Conservation (phyloP, 257 asterid genomes). For the Nicotiana otophora region DNA sequence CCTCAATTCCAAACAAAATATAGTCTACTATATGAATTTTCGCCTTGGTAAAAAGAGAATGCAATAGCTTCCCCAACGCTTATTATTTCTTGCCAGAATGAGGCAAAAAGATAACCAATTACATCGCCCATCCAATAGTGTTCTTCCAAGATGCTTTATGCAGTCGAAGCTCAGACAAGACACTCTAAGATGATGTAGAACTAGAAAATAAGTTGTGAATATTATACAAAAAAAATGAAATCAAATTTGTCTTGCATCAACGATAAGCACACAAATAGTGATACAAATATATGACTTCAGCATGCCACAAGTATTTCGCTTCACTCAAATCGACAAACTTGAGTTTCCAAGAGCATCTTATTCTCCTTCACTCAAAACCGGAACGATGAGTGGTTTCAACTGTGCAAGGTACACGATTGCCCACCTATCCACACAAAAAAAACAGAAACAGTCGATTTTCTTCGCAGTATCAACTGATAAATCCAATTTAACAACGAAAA, state of each 20-base stretch:
- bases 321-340: conserved; percentile 1
- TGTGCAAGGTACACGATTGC: conserved; percentile 87
- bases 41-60: not conserved
- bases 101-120: not conserved
- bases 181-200: not conserved
- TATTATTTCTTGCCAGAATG: not conserved
- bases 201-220: not conserved
- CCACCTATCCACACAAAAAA: conserved; percentile 50
- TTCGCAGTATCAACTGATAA: not conserved
- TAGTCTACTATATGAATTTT: not conserved
- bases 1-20: not conserved
- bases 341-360: not conserved
- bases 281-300: conserved; percentile 15
- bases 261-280: conserved; percentile 2
- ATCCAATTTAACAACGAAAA: not conserved
- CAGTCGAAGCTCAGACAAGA: no score
- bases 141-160: no score
- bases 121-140: not conserved
- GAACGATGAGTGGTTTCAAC: conserved; percentile 90
- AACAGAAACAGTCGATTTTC: conserved; percentile 9
- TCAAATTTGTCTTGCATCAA: not conserved
- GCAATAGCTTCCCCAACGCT: not conserved
- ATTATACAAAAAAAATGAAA: conserved; percentile 11
- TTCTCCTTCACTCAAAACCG: conserved; percentile 69
- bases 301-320: conserved; percentile 7